A percentile compares a stretch with the other conserved stretches of the same genome.
Conservation (phyloP, 768 basidiomycete genomes). For the Lentinula detonsa region DNA sequence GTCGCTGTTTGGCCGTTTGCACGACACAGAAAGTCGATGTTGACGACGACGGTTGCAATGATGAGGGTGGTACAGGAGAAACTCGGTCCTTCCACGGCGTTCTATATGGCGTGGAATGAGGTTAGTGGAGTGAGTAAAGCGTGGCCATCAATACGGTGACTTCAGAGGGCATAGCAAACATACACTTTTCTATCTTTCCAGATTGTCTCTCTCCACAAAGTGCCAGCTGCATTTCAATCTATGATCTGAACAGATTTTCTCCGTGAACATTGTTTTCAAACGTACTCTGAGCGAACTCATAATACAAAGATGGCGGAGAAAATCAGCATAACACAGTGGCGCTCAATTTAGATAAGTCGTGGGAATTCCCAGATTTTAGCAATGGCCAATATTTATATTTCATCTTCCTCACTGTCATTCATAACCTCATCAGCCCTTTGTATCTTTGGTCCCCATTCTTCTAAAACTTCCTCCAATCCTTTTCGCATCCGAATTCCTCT, state of each 20-base stretch:
- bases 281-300: too few species aligned
- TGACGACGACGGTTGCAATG: background rate
- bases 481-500: conserved; percentile 60
- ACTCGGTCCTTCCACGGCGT: background rate
- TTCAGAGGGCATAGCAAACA: background rate
- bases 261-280: too few species aligned
- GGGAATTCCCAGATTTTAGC: conserved; percentile 22
- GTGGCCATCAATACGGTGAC: background rate
- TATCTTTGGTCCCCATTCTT: conserved; percentile 33
- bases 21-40: background rate
- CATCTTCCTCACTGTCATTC: conserved; percentile 28
- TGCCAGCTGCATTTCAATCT: too few species aligned
- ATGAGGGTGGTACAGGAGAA: background rate
- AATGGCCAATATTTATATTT: conserved; percentile 59
- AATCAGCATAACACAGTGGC: too few species aligned
- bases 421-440: conserved; percentile 19
- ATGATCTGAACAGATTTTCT: too few species aligned
- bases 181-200: background rate
- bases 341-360: too few species aligned
- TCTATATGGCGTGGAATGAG: background rate
- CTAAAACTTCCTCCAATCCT: conserved; percentile 54
- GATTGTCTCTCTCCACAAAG: background rate
- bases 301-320: too few species aligned
- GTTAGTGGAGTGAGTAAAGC: background rate
- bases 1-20: background rate